Evolutionary conservation across 164 flowering plant genomes (phyloP), one percentile per base, ranked within the genome.

Genomic region (Tetrastigma voinierianum): DNA sequence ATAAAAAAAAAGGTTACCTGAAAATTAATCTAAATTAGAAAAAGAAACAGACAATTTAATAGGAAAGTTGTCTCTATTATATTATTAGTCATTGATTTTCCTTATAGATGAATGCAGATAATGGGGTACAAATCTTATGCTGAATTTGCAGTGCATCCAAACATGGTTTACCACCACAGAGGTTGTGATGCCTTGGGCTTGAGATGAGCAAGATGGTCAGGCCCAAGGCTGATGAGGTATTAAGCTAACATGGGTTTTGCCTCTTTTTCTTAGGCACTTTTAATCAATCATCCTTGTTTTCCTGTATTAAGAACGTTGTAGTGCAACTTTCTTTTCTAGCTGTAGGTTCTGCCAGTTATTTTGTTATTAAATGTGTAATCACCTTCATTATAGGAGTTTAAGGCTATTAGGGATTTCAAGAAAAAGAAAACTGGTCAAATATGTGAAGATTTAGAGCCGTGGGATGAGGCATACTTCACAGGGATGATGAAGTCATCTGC

Each of bases 401-500:
- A 76, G 60, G 49, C 57, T 65, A 85, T 95, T 58, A 68, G 81
- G 65, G 68, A 83, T 52, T 88, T 87, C 67, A 95, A 90, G 80
- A 80, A 83, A 66, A 72, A 73, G 68, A 81, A 63, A 52, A 75
- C 70, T 76, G 83, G 87, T 54, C 63, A 81, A 64, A 58, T 21
- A 48, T 14, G 24, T 73, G 82, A 51, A 73, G 91, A 83, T 72
- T 70, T 93, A 61, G 96, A 92, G 78, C 93, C 98, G 56, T 95
- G 99, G 99, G 98, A 95, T 79, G 97, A 95, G 80, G 72, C 95
- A 19, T 90, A 92, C 75, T 90, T 81, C 70, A 84, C 95, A 24
- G 77, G 84, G 69, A 77, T 86, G 79, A 95, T 95, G 96, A 95
- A 89, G 74, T 84, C 93, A 55, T 83, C 91, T 68, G 63, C 78